These are phyloP conservation scores for Zopfia rhizophila DNA, from an alignment of 2,329 filamentous ascomycete genomes.

Conservation along the genomic window DNA sequence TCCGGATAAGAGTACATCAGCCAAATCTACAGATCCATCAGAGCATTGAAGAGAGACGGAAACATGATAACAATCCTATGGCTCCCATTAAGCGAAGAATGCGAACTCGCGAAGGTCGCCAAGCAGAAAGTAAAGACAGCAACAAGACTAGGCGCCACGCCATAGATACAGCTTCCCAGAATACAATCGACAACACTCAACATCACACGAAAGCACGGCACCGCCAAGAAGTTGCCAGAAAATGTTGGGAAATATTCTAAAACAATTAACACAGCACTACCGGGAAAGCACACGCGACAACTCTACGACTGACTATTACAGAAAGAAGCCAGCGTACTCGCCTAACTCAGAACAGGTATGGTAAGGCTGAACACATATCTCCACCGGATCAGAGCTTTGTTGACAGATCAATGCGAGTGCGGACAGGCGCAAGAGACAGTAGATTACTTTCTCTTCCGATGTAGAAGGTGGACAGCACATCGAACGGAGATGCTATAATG, in stretches of 20 bases:
- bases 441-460: no score
- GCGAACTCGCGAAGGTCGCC: constrained; percentile 15
- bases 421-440: constrained; percentile 11
- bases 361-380: constrained; percentile 19
- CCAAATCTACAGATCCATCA: constrained; percentile 17
- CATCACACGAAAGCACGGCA: constrained; percentile 17
- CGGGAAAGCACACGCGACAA: constrained; percentile 18
- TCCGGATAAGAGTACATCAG: constrained; percentile 16
- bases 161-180: constrained; percentile 15
- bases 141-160: constrained; percentile 13
- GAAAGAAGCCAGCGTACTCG: constrained; percentile 17
- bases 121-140: constrained; percentile 17
- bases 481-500: constrained; percentile 15
- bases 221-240: constrained; percentile 17
- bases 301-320: constrained; percentile 15
- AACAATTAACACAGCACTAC: constrained; percentile 17
- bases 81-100: constrained; percentile 22
- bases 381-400: constrained; percentile 15
- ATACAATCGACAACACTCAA: constrained; percentile 18
- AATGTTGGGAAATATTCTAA: constrained; percentile 17
- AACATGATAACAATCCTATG: constrained; percentile 18
- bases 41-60: constrained; percentile 14
- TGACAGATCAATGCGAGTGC: constrained; percentile 15
- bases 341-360: constrained; percentile 20
- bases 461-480: constrained; percentile 15